Conservation (phyloP, 768 basidiomycete species). For the Crucibulum laeve region DNA sequence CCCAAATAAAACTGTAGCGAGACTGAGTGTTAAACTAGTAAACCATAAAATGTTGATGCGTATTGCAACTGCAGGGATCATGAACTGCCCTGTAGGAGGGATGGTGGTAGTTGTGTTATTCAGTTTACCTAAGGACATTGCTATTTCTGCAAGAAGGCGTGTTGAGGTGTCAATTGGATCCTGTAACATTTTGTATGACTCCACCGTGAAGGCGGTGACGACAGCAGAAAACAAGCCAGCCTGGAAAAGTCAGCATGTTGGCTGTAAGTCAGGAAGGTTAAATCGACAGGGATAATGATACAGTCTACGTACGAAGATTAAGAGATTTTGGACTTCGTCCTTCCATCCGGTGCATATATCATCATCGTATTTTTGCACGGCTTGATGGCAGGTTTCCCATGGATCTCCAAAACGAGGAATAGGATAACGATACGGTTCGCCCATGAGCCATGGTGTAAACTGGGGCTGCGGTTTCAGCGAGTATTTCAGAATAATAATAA, state of each 20-base stretch:
- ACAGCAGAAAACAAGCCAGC: conserved; percentile 19
- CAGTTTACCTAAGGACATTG: not conserved
- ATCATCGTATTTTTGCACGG: conserved; percentile 3
- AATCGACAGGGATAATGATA: not conserved
- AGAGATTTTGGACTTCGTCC: conserved; percentile 3
- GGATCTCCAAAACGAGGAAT: conserved; percentile 7
- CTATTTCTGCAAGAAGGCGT: conserved; percentile 3
- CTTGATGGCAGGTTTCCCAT: conserved; percentile 4
- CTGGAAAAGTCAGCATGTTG: conserved; percentile 1
- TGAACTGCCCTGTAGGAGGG: not conserved
- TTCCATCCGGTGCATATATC: conserved; percentile 3
- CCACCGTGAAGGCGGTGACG: conserved; percentile 16
- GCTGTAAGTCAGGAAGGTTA: not conserved
- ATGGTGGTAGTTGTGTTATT: not conserved
- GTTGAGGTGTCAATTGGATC: conserved; percentile 1
- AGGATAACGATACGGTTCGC: conserved; percentile 2
- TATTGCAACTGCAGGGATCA: not conserved
- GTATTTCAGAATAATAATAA: too few relatives aligned
- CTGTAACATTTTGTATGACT: conserved; percentile 11
- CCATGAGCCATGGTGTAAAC: conserved; percentile 1
- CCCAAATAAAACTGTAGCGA: conserved; percentile 5
- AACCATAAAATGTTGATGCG: conserved; percentile 10
- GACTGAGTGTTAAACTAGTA: conserved; percentile 5
- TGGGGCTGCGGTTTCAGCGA: too few relatives aligned
- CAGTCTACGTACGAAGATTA: conserved; percentile 3